phyloP scores from a whole-genome alignment of 2,329 filamentous ascomycete species.

The Grosmannia penicillata region DNA sequence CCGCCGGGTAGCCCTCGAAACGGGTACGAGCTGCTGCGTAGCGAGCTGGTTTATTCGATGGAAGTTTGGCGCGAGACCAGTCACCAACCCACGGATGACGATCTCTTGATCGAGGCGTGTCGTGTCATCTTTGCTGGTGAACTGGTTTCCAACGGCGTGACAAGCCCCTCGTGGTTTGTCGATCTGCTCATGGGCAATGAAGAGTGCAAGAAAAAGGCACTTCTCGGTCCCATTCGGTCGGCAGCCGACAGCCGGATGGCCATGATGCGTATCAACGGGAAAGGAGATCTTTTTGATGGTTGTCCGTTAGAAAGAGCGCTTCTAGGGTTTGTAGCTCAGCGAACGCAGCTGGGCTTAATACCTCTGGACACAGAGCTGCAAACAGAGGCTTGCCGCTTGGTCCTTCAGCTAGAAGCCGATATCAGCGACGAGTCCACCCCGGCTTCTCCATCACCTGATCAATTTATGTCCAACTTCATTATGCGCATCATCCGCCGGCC shows the following conservation, averaged over 20 bases:
- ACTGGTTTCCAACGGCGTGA: slow-evolving; percentile 20
- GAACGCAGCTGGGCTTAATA: slow-evolving; percentile 39
- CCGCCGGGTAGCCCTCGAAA: slow-evolving; percentile 33
- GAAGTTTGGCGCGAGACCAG: slow-evolving; percentile 27
- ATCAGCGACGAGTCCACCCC: slow-evolving; percentile 18
- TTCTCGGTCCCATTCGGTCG: slow-evolving; percentile 30
- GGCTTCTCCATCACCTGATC: slow-evolving; percentile 21
- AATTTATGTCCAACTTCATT: slow-evolving; percentile 39
- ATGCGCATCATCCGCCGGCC: slow-evolving; percentile 34
- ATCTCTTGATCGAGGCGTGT: slow-evolving; percentile 43
- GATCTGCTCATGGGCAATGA: slow-evolving; percentile 40
- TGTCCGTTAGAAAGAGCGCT: slow-evolving; percentile 41
- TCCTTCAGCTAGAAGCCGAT: slow-evolving; percentile 37
- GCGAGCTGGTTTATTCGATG: slow-evolving; percentile 39
- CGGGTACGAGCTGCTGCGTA: slow-evolving; percentile 47
- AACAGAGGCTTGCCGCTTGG: slow-evolving; percentile 40
- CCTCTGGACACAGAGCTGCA: slow-evolving; percentile 46
- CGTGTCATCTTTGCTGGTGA: slow-evolving; percentile 42
- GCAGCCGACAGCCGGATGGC: slow-evolving; percentile 31
- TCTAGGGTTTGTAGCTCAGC: slow-evolving; percentile 35
- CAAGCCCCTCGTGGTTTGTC: slow-evolving; percentile 37
- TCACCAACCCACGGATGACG: slow-evolving; percentile 29
- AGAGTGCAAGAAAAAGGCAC: slow-evolving; percentile 25
- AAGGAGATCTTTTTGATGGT: slow-evolving; percentile 39
- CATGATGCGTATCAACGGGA: slow-evolving; percentile 40